Evolutionary conservation across 371 early-diverging fungal species (phyloP).

Genomic region (Apophysomyces trapeziformis): DNA sequence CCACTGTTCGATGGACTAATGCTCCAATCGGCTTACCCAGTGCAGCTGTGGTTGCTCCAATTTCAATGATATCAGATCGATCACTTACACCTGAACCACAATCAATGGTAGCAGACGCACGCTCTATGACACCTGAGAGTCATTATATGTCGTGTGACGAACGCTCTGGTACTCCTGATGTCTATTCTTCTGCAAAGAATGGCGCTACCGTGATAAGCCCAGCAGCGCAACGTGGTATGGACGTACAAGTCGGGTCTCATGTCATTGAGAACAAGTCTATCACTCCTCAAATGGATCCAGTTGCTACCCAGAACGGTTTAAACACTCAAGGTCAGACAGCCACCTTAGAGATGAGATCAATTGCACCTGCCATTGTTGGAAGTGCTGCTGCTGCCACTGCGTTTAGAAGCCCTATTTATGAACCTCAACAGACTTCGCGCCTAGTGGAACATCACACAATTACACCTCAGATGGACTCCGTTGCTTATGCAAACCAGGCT

Average conservation of each 20-base stretch:
- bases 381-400: no score
- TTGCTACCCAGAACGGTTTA: neutral
- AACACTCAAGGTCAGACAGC: neutral
- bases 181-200: conserved; percentile 8
- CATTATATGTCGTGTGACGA: neutral
- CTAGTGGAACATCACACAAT: neutral
- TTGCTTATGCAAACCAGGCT: neutral
- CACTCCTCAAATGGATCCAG: neutral
- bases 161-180: neutral
- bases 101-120: neutral
- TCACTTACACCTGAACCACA: neutral
- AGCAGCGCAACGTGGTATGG: neutral
- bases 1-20: conserved; percentile 33
- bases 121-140: conserved; percentile 3
- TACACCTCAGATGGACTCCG: neutral
- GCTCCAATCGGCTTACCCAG: conserved; percentile 34
- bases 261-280: neutral
- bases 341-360: neutral
- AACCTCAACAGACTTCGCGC: neutral
- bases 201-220: neutral
- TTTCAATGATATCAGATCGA: conserved; percentile 16
- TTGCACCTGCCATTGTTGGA: neutral
- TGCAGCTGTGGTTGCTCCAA: conserved; percentile 38
- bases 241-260: neutral
- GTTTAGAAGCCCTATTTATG: neutral